phyloP scores from a whole-genome alignment of 2,329 filamentous ascomycete genomes.

The Penicillium vulpinum region DNA sequence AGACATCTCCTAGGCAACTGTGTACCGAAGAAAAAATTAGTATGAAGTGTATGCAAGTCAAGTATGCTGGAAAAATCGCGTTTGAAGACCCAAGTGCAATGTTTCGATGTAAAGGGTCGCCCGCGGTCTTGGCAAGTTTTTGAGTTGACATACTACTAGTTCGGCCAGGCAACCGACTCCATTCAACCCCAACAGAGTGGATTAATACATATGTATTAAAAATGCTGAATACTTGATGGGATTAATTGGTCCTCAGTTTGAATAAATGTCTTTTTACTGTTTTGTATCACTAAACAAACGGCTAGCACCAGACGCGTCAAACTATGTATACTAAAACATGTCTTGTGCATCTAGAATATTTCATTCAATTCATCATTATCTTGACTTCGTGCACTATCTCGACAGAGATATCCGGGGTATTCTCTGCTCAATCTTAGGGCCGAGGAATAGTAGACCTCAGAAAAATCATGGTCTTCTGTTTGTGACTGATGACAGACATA shows the following conservation, averaged over 20 bases:
- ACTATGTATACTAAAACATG: not conserved
- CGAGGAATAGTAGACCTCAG: not conserved
- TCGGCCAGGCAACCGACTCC: constrained; percentile 36
- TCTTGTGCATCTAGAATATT: not conserved
- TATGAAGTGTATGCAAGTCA: not conserved
- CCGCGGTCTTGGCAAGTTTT: constrained; percentile 38
- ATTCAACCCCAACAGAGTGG: constrained; percentile 3
- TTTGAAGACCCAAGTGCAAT: not conserved
- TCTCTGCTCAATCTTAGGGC: not conserved
- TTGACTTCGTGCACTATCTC: not conserved
- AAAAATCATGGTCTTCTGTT: not conserved
- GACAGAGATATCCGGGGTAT: not conserved
- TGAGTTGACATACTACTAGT: constrained; percentile 24
- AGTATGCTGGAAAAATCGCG: not conserved
- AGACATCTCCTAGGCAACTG: not conserved
- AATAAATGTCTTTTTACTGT: not conserved
- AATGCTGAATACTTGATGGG: not conserved
- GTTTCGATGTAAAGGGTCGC: constrained; percentile 1
- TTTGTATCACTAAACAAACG: not conserved
- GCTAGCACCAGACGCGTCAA: not conserved
- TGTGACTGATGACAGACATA: not conserved
- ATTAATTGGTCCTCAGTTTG: not conserved
- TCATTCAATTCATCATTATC: constrained; percentile 2
- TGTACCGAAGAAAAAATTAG: not conserved
- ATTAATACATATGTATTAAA: not conserved